Evolutionary conservation across 2,329 filamentous ascomycete species (phyloP), one percentile per base, ranked within the genome.

Genomic region (Ciborinia camelliae): DNA sequence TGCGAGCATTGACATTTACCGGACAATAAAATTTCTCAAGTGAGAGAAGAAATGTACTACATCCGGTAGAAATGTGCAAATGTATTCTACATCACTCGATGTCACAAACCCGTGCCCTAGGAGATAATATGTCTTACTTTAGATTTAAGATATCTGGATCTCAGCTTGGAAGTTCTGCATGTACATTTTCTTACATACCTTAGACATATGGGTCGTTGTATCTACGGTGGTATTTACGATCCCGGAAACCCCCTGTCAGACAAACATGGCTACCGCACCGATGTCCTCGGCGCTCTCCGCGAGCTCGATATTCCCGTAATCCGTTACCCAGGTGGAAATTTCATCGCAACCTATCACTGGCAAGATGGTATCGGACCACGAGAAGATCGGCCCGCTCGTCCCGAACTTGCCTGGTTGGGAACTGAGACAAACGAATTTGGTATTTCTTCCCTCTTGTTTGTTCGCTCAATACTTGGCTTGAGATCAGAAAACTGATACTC

Each of bases 201-300:
- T 70, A 91, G 89, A 72, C 91, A 95, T 77, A 95, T 95, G 90
- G 91, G 91, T 72, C 86, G 91, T 67, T 95, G 91, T 80, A 92
- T 95, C 73, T 94, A 95, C 75, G 90, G 90, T 68, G 91, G 91
- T 69, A 89, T 95, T 74, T 94, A 92, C 77, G 90, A 94, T 71
- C 90, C 90, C 1, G 84, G 82, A 41, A 92, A 87, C 75, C 78
- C 86, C 3, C 81, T 92, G n/a, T 87, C 89, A 2, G 90, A 93
- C 70, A 81, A 85, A 62, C 81, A 90, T 69, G 90, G 90, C 50
- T 94, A 91, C 78, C 87, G 91, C 47, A 90, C 83, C 69, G 91
- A 95, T 77, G 91, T 95, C 50, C 84, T 95, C 30, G 82, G 85
- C 50, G 87, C 89, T 7, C 80, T 95, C 68, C 84, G 86, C 73